Base-by-base conservation (phyloP, 345 rosid genomes). In the Eutrema yunnanense region DNA sequence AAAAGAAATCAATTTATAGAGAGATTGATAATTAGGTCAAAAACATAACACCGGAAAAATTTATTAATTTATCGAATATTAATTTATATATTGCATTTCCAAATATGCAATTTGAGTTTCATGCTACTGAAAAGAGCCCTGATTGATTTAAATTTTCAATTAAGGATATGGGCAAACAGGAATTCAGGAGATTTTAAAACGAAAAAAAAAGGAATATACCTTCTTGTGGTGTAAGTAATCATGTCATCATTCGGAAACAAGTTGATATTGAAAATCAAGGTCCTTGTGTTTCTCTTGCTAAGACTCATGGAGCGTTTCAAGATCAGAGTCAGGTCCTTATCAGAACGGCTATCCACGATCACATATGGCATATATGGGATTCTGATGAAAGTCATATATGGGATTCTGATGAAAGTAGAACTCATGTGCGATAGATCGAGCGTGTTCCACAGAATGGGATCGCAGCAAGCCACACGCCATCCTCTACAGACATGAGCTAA, bases 391-490 rank as follows among this genome's bases (percentile, higher is more conserved):
- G 72, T 72, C 52, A n/a, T 52, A 38, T 16, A 84, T 36, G 6
- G 86, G 72, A 76, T 79, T 76, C 72, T 79, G 75, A 86, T 86
- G 82, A 62, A 82, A 78, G 72, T 72, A 8, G 90, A 87, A 64
- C 13, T 79, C 77, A 84, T 29, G 71, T 52, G 65, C 2, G 89
- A 86, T 43, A 92, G 78, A 63, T 92, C 92, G n/a, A 89, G 86
- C 1, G 84, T 89, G 54, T 73, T 81, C 93, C 97, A 89, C 9
- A 87, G 76, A 46, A 80, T 34, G 52, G 97, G 96, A 82, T 87
- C 88, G 36, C 90, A 77, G 57, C 86, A 84, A 63, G 87, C 97
- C 69, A 13, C 27, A 26, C 88, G 86, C 96, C 97, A 89, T 9
- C 82, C 67, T 7, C 89, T 77, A 77, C 93, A 89, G 59, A 89